Percentiles rank a stretch among this genome's conserved stretches.
These are phyloP conservation scores for Boechera retrofracta DNA, from an alignment of 345 rosid species.

Conservation along the genomic window DNA sequence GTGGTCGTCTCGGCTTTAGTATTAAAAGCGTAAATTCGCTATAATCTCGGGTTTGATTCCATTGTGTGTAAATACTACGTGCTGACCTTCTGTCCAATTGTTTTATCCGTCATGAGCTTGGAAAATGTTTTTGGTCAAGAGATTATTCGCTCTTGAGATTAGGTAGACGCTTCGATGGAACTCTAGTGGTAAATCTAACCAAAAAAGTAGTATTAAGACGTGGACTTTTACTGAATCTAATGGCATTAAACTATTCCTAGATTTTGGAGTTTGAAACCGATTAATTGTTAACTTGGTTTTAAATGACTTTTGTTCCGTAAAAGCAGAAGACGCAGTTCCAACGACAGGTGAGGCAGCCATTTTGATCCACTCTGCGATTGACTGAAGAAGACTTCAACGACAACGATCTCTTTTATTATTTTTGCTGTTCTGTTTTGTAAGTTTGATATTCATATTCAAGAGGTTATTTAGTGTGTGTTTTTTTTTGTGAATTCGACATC, in stretches of 20 bases:
- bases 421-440: not conserved
- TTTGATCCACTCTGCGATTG: constrained; percentile 65
- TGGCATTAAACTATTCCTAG: not conserved
- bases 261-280: not conserved
- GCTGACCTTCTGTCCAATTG: too few relatives aligned
- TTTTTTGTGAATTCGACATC: constrained; percentile 7
- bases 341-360: constrained; percentile 71
- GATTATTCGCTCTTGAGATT: not conserved
- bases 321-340: constrained; percentile 66
- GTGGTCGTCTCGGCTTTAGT: not conserved
- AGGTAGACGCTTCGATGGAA: constrained; percentile 1
- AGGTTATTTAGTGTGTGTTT: not conserved
- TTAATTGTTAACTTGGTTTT: not conserved
- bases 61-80: too few relatives aligned
- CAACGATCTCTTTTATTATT: not conserved
- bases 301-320: not conserved
- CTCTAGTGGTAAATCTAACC: not conserved
- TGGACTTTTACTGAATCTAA: not conserved
- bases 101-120: too few relatives aligned
- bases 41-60: not conserved
- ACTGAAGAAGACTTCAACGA: constrained; percentile 32
- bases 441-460: not conserved
- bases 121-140: not conserved
- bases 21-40: too few relatives aligned
- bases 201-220: not conserved